Percentiles rank a stretch among this genome's conserved stretches.
These are phyloP conservation scores for Suillus subalutaceus DNA, from an alignment of 768 basidiomycete genomes.

Conservation along the genomic window DNA sequence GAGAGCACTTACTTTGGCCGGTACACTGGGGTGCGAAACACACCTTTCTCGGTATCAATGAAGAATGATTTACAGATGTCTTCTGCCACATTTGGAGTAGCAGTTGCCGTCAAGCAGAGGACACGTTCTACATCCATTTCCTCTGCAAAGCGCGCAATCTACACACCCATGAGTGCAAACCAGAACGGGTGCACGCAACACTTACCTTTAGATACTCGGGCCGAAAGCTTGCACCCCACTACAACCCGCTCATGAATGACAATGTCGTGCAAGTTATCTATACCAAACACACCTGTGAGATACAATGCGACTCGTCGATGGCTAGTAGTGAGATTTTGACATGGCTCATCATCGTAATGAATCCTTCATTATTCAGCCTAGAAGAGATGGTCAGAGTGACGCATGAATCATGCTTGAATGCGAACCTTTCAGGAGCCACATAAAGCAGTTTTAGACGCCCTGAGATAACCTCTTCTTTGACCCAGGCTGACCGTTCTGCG, in stretches of 20 bases:
- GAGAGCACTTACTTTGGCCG: conserved; percentile 41
- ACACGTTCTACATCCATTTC: conserved; percentile 48
- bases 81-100: conserved; percentile 42
- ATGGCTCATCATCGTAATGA: conserved; percentile 44
- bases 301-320: conserved; percentile 53
- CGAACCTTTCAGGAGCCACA: conserved; percentile 47
- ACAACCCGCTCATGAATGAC: not conserved
- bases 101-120: conserved; percentile 49
- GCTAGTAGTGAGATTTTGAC: conserved; percentile 49
- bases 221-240: conserved; percentile 50
- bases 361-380: conserved; percentile 49
- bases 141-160: conserved; percentile 49
- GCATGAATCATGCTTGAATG: not conserved
- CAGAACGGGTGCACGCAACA: conserved; percentile 9
- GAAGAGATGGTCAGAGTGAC: not conserved
- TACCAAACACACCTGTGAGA: conserved; percentile 37
- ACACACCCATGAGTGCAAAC: conserved; percentile 27
- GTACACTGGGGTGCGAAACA: conserved; percentile 48
- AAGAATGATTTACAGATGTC: conserved; percentile 49
- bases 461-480: conserved; percentile 39
- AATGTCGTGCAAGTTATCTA: not conserved
- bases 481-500: conserved; percentile 32
- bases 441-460: conserved; percentile 51
- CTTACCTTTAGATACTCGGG: conserved; percentile 35
- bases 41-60: conserved; percentile 40